phyloP scores from a whole-genome alignment of 2,329 filamentous ascomycete species.

The Cryphonectria naterciae region DNA sequence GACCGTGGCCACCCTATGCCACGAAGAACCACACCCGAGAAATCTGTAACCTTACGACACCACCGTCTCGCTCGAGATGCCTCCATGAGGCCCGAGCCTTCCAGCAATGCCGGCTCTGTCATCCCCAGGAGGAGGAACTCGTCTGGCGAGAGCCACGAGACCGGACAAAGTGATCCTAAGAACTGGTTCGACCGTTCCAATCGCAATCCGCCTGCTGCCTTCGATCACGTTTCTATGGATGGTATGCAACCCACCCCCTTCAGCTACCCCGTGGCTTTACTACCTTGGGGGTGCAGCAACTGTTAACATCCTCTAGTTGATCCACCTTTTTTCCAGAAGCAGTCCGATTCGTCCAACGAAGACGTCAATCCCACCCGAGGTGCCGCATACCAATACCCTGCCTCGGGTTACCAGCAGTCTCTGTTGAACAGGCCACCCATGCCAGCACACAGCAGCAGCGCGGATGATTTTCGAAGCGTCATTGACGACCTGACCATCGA shows the following conservation, averaged over 20 bases:
- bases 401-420: constrained; percentile 7
- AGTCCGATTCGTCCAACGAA: constrained; percentile 56
- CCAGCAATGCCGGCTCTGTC: constrained; percentile 24
- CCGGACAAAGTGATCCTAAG: constrained; percentile 53
- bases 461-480: constrained; percentile 77
- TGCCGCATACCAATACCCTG: constrained; percentile 33
- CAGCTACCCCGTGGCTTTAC: no score
- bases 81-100: constrained; percentile 33
- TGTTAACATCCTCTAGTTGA: constrained; percentile 44
- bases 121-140: constrained; percentile 44
- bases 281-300: not conserved
- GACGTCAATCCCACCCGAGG: constrained; percentile 35
- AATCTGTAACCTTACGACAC: constrained; percentile 53
- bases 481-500: constrained; percentile 87
- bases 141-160: constrained; percentile 54
- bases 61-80: constrained; percentile 51
- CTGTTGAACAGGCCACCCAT: constrained; percentile 22
- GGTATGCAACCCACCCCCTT: constrained; percentile 36
- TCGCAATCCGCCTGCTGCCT: constrained; percentile 49
- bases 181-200: constrained; percentile 61
- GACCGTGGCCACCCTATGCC: constrained; percentile 47
- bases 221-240: constrained; percentile 53
- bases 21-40: constrained; percentile 48
- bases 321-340: constrained; percentile 59
- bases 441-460: constrained; percentile 60